phyloP scores from a whole-genome alignment of 768 basidiomycete genomes.

The Brasilioporus rufonigricans region DNA sequence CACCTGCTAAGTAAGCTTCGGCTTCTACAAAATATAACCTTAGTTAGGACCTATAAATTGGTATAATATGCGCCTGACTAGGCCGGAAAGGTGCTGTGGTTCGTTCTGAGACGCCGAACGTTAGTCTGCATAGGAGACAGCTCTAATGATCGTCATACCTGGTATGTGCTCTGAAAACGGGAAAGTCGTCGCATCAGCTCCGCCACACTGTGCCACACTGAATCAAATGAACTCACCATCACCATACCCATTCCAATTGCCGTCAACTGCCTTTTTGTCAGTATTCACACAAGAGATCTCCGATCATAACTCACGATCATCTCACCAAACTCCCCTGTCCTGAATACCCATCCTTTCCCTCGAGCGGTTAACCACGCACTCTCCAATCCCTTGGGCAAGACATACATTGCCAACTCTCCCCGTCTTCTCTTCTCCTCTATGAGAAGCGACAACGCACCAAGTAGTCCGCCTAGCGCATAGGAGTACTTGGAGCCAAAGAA shows the following conservation, averaged over 20 bases:
- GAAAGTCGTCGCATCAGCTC: conserved; percentile 6
- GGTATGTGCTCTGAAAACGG: conserved; percentile 65
- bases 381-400: conserved; percentile 85
- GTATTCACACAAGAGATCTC: conserved; percentile 1
- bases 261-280: conserved; percentile 43
- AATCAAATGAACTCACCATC: conserved; percentile 51
- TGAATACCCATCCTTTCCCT: conserved; percentile 72
- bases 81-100: conserved; percentile 77
- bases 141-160: conserved; percentile 37
- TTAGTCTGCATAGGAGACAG: conserved; percentile 1
- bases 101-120: conserved; percentile 42
- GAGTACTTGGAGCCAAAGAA: conserved; percentile 64
- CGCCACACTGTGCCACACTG: not conserved
- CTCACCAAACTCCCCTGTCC: conserved; percentile 69
- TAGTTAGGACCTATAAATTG: conserved; percentile 89
- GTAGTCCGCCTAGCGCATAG: conserved; percentile 72
- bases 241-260: conserved; percentile 90
- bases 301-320: conserved; percentile 45
- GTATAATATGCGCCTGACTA: conserved; percentile 79
- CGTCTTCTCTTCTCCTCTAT: conserved; percentile 88
- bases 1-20: not conserved
- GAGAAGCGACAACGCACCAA: conserved; percentile 75
- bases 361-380: conserved; percentile 83
- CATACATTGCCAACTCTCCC: conserved; percentile 90
- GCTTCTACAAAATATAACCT: not conserved